These are phyloP conservation scores for Neocucurbitaria cava DNA, from an alignment of 2,329 filamentous ascomycete species.

Conservation along the genomic window DNA sequence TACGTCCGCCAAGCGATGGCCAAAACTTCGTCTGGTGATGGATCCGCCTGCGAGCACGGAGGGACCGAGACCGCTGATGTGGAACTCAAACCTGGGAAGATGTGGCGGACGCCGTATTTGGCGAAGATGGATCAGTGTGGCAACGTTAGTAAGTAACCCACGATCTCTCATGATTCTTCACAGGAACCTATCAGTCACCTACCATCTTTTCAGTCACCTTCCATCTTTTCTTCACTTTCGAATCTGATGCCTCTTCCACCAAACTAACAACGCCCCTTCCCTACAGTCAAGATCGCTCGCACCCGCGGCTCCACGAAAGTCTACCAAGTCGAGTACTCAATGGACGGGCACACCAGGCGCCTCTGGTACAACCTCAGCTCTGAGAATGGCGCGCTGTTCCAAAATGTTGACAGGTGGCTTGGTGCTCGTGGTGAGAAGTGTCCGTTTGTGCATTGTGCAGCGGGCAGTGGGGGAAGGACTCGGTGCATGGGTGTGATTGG, in stretches of 20 bases:
- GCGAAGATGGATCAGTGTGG: constrained; percentile 1
- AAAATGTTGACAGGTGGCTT: constrained; percentile 2
- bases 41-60: background rate
- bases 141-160: constrained; percentile 2
- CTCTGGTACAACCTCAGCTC: constrained; percentile 8
- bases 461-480: constrained; percentile 4
- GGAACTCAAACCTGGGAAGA: background rate
- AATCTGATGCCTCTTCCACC: no score
- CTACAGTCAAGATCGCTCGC: constrained; percentile 6
- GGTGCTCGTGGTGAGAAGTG: background rate
- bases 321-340: constrained; percentile 8
- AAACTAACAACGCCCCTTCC: background rate
- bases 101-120: background rate
- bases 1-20: background rate
- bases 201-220: no score
- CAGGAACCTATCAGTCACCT: no score
- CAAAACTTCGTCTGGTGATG: background rate
- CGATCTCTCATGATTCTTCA: background rate
- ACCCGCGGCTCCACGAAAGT: background rate
- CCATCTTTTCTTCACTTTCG: no score
- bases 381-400: constrained; percentile 4
- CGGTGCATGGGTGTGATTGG: constrained; percentile 5
- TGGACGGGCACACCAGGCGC: background rate
- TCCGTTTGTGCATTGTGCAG: constrained; percentile 2
- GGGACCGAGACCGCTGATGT: background rate